phyloP scores from a whole-genome alignment of 768 basidiomycete species.

The Podaxis sp. region DNA sequence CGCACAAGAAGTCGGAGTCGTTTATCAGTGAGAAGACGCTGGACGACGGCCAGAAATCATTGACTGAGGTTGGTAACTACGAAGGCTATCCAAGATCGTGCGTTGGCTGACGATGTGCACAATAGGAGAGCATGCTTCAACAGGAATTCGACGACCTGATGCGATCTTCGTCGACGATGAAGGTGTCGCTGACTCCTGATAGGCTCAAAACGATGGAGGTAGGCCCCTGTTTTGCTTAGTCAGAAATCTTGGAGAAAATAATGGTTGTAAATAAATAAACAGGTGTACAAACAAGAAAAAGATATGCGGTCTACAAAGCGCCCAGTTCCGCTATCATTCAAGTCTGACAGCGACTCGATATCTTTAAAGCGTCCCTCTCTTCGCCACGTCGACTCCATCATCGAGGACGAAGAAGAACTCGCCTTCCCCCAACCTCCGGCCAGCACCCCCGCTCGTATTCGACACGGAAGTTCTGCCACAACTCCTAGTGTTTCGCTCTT shows the following conservation, averaged over 20 bases:
- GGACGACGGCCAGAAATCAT: conserved; percentile 26
- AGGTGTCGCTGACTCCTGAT: conserved; percentile 93
- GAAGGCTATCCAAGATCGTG: conserved; percentile 10
- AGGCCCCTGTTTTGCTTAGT: conserved; percentile 37
- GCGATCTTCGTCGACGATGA: conserved; percentile 88
- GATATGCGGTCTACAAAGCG: conserved; percentile 43
- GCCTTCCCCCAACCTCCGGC: conserved; percentile 25
- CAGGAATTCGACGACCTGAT: conserved; percentile 94
- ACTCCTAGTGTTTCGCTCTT: background rate
- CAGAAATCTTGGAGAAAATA: conserved; percentile 22
- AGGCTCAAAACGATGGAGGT: conserved; percentile 93
- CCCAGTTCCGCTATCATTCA: conserved; percentile 32
- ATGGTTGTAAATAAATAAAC: conserved; percentile 41
- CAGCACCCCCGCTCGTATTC: conserved; percentile 30
- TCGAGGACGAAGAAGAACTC: conserved; percentile 63
- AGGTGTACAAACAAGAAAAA: conserved; percentile 79
- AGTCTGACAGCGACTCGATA: conserved; percentile 33
- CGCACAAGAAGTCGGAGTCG: conserved; percentile 55
- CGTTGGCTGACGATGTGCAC: conserved; percentile 15
- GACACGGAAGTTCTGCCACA: conserved; percentile 37
- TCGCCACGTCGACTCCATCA: conserved; percentile 61
- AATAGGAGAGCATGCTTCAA: conserved; percentile 52
- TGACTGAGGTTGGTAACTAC: conserved; percentile 31
- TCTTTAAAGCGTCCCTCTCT: conserved; percentile 39
- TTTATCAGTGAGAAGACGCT: conserved; percentile 47